These are phyloP conservation scores for Hylodesmum podocarpum DNA, from an alignment of 306 rosid genomes.

Conservation along the genomic window DNA sequence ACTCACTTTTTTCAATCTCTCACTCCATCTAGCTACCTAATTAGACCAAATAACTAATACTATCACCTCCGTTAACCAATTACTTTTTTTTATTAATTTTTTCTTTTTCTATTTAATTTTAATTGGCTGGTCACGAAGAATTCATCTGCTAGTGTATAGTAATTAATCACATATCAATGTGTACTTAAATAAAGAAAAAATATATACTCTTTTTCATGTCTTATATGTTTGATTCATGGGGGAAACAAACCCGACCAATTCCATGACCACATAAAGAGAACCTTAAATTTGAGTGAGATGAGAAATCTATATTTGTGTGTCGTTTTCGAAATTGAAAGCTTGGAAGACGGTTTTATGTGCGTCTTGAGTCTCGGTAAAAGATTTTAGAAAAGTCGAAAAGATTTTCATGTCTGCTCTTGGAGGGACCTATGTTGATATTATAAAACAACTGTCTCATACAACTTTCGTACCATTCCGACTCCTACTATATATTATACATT, in stretches of 20 bases:
- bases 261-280: constrained; percentile 34
- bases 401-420: constrained; percentile 44
- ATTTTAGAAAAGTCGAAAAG: constrained; percentile 30
- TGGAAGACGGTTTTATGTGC: neutral
- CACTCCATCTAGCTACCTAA: neutral
- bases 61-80: too few relatives aligned
- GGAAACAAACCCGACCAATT: neutral
- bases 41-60: too few relatives aligned
- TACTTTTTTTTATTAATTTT: too few relatives aligned
- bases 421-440: constrained; percentile 40
- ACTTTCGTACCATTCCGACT: constrained; percentile 11
- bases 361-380: constrained; percentile 9
- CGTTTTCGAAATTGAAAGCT: constrained; percentile 18
- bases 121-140: too few relatives aligned
- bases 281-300: constrained; percentile 13
- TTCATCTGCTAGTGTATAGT: too few relatives aligned
- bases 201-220: constrained; percentile 16
- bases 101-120: too few relatives aligned
- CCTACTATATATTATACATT: neutral
- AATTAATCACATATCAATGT: neutral
- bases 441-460: constrained; percentile 11
- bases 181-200: neutral
- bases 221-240: neutral
- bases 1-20: neutral
- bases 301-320: neutral